These are phyloP conservation scores for Phytophthora brassicae DNA, from an alignment of 352 stramenopile genomes.

Conservation along the genomic window DNA sequence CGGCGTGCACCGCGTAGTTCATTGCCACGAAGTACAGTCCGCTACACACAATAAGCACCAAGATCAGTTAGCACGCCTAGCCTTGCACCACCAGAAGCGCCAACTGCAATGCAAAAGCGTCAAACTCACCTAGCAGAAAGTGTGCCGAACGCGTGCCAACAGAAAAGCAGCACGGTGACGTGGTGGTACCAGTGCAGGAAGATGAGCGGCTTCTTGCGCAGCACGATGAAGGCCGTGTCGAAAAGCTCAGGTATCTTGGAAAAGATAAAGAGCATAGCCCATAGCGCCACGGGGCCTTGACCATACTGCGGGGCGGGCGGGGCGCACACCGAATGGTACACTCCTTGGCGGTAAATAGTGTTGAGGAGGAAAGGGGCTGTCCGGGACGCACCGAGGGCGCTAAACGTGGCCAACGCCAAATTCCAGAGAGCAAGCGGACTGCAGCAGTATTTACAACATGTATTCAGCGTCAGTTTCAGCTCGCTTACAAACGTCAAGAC, in stretches of 20 bases:
- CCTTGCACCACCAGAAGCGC: conserved; percentile 21
- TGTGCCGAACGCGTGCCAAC: conserved; percentile 96
- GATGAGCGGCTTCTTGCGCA: conserved; percentile 96
- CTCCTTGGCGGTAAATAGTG: conserved; percentile 71
- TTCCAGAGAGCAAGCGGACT: conserved; percentile 84
- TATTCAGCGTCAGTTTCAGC: conserved; percentile 21
- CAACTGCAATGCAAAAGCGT: not conserved
- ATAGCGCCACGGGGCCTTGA: conserved; percentile 66
- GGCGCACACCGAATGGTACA: conserved; percentile 86
- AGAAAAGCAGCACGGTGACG: conserved; percentile 97
- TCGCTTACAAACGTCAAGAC: conserved; percentile 18
- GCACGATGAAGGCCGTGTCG: conserved; percentile 97
- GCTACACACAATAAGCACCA: conserved; percentile 26
- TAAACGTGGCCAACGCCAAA: conserved; percentile 72
- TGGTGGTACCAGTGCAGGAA: conserved; percentile 99
- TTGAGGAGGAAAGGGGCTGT: conserved; percentile 84
- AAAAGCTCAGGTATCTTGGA: conserved; percentile 93
- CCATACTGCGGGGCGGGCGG: conserved; percentile 70
- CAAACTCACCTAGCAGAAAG: conserved; percentile 72
- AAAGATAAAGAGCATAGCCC: conserved; percentile 88
- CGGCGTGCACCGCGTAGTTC: conserved; percentile 97
- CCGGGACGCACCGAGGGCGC: conserved; percentile 68
- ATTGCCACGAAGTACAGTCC: conserved; percentile 98
- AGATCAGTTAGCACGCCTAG: conserved; percentile 13
- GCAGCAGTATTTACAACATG: not conserved